A percentile compares a stretch with the other conserved stretches of the same genome.
phyloP scores from a whole-genome alignment of 768 basidiomycete genomes.

The Kwoniella europaea region DNA sequence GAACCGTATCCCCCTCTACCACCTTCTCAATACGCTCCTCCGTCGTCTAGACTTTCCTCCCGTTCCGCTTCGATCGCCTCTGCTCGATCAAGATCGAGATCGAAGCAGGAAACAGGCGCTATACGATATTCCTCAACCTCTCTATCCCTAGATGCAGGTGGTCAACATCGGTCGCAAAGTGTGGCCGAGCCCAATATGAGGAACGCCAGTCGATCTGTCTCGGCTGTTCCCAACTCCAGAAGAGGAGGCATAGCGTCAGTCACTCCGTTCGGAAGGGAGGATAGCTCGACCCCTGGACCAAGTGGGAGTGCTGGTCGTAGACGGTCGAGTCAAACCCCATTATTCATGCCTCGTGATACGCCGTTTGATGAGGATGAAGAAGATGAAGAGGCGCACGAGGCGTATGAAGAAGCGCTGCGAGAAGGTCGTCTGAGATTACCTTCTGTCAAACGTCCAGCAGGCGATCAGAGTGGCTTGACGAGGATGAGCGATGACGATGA shows the following conservation, averaged over 20 bases:
- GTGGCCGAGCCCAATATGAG: slow-evolving; percentile 34
- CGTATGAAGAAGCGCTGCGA: slow-evolving; percentile 43
- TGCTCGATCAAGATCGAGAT: slow-evolving; percentile 46
- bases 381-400: slow-evolving; percentile 53
- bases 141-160: slow-evolving; percentile 24
- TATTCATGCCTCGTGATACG: slow-evolving; percentile 49
- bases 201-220: slow-evolving; percentile 45
- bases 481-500: slow-evolving; percentile 37
- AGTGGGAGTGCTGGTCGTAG: slow-evolving; percentile 24
- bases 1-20: slow-evolving; percentile 56
- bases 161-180: slow-evolving; percentile 9
- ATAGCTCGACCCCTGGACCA: slow-evolving; percentile 31
- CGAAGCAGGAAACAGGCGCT: slow-evolving; percentile 26
- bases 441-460: slow-evolving; percentile 39
- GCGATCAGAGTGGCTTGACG: slow-evolving; percentile 23
- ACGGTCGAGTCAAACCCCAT: slow-evolving; percentile 36
- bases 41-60: slow-evolving; percentile 47
- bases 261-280: slow-evolving; percentile 32
- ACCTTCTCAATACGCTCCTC: slow-evolving; percentile 42
- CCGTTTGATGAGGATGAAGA: slow-evolving; percentile 55
- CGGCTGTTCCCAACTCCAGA: slow-evolving; percentile 47
- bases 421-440: slow-evolving; percentile 43
- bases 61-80: slow-evolving; percentile 50
- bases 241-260: slow-evolving; percentile 39
- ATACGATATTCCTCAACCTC: slow-evolving; percentile 38